These are phyloP conservation scores for Huiozyma sinensis DNA, from an alignment of 805 yeast species.

Conservation along the genomic window DNA sequence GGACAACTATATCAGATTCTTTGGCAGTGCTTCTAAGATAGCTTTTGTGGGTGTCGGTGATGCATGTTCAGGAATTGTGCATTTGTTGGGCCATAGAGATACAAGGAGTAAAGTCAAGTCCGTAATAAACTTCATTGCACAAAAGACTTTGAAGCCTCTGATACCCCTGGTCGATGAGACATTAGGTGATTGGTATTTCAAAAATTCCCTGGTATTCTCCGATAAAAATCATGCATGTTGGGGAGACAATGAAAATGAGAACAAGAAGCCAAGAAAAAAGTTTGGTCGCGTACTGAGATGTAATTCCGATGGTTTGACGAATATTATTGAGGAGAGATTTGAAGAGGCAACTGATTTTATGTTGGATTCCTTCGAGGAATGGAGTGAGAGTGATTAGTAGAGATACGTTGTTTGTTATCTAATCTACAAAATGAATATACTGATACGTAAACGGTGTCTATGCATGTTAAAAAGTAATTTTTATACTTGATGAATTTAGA, in stretches of 20 bases:
- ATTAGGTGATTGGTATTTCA: constrained; percentile 84
- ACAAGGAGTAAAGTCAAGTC: constrained; percentile 57
- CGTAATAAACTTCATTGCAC: constrained; percentile 57
- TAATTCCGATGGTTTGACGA: constrained; percentile 60
- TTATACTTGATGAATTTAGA: not conserved
- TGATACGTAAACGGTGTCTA: not conserved
- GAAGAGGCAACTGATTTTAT: constrained; percentile 82
- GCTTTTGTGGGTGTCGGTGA: constrained; percentile 85
- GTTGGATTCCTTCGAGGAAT: constrained; percentile 65
- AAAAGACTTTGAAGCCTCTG: constrained; percentile 60
- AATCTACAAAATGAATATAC: not conserved
- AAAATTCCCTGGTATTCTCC: constrained; percentile 75
- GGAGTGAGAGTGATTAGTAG: constrained; percentile 33
- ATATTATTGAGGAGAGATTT: constrained; percentile 68
- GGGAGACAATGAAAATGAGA: constrained; percentile 43
- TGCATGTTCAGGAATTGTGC: constrained; percentile 77
- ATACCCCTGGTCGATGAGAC: constrained; percentile 85
- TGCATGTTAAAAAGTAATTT: not conserved
- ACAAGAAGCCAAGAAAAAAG: constrained; percentile 76
- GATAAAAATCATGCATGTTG: constrained; percentile 69
- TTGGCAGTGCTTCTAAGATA: constrained; percentile 51
- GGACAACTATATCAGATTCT: constrained; percentile 82
- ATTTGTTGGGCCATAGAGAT: constrained; percentile 75
- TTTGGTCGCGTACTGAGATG: constrained; percentile 81
- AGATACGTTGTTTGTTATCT: not conserved